A percentile compares a stretch with the other conserved stretches of the same genome.
Evolutionary conservation across 306 rosid species (phyloP).

Genomic region (Vigna radiata): DNA sequence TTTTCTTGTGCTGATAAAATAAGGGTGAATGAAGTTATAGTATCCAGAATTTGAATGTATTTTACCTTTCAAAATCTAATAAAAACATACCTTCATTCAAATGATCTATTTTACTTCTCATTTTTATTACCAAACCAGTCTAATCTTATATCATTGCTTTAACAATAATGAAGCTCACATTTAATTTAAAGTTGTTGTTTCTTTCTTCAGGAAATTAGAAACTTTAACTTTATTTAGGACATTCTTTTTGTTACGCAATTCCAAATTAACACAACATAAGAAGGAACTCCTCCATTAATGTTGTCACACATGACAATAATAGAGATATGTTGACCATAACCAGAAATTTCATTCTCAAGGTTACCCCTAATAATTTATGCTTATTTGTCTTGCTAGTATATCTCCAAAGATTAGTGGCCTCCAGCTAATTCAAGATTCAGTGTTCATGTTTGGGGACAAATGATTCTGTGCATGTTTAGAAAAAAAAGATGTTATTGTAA

Average conservation of each 20-base stretch:
- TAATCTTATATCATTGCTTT: too few relatives aligned
- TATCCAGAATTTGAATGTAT: slow-evolving; percentile 11
- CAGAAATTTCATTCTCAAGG: not conserved
- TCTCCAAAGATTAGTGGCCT: not conserved
- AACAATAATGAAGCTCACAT: too few relatives aligned
- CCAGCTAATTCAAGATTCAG: not conserved
- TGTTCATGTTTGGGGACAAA: not conserved
- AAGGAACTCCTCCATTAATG: not conserved
- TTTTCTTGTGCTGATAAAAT: slow-evolving; percentile 2
- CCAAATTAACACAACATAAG: not conserved
- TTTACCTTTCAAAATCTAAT: slow-evolving; percentile 18
- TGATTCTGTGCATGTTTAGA: too few relatives aligned
- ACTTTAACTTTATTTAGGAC: not conserved
- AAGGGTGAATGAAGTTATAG: slow-evolving; percentile 11
- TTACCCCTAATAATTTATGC: not conserved
- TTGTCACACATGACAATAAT: not conserved
- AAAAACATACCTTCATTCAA: slow-evolving; percentile 17
- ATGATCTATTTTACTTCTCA: not conserved
- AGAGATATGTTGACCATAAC: not conserved
- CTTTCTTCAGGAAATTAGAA: too few relatives aligned
- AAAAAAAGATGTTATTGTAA: too few relatives aligned
- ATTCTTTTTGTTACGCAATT: not conserved
- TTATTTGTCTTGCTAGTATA: not conserved
- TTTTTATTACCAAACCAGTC: too few relatives aligned
- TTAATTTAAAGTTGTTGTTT: too few relatives aligned